Conservation (phyloP, 176 grass and related monocot species). For the Rhynchospora tenuis region DNA sequence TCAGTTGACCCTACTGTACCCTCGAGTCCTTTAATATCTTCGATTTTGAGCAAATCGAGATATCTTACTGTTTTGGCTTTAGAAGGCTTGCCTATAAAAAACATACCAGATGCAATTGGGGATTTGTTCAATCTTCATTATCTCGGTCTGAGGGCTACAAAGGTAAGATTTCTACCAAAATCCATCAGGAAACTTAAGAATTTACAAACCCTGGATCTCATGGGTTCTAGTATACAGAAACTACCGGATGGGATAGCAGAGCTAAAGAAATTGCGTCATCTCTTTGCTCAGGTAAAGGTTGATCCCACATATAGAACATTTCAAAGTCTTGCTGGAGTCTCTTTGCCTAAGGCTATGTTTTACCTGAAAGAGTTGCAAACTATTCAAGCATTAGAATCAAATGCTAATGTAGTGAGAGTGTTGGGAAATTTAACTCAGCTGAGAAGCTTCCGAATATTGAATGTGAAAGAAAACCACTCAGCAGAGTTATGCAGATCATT, state of each 20-base stretch:
- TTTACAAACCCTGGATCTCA: constrained; percentile 46
- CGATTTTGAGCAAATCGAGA: constrained; percentile 12
- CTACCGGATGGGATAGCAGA: constrained; percentile 1
- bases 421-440: constrained; percentile 34
- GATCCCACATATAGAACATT: constrained; percentile 22
- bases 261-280: constrained; percentile 21
- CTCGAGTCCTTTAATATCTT: constrained; percentile 5
- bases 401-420: constrained; percentile 26
- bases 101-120: constrained; percentile 24
- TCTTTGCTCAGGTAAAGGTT: constrained; percentile 10
- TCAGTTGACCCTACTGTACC: constrained; percentile 19
- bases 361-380: constrained; percentile 37
- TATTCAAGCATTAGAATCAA: constrained; percentile 19
- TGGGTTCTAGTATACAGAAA: neutral
- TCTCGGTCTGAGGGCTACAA: constrained; percentile 32
- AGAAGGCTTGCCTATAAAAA: neutral
- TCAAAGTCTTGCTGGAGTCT: neutral
- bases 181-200: constrained; percentile 25
- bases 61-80: constrained; percentile 36
- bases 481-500: constrained; percentile 35
- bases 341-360: constrained; percentile 33
- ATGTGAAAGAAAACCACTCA: constrained; percentile 27
- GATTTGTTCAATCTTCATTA: constrained; percentile 43
- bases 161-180: constrained; percentile 40
- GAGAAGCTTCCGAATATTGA: constrained; percentile 30